Evolutionary conservation across 352 stramenopile species (phyloP).

Genomic region (Blastocystis sp.): DNA sequence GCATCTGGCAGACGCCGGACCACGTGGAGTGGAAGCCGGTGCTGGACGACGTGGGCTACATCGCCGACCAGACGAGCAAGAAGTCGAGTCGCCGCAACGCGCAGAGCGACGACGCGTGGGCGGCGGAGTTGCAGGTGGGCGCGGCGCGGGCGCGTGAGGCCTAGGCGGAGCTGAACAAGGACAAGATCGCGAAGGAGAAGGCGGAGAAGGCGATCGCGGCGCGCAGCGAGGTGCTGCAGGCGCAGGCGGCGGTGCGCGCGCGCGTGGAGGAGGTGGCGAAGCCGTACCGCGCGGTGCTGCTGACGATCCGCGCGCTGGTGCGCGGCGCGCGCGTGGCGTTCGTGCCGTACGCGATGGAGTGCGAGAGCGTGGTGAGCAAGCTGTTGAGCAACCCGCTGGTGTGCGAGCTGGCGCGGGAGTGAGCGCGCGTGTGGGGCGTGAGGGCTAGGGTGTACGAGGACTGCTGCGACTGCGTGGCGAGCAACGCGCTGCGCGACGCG

Average conservation of each 20-base stretch:
- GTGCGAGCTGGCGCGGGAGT: conserved; percentile 21
- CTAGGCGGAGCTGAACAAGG: conserved; percentile 58
- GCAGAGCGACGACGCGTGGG: conserved; percentile 56
- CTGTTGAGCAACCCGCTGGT: conserved; percentile 49
- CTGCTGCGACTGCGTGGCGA: not conserved
- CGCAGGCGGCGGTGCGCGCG: conserved; percentile 36
- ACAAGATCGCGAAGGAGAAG: conserved; percentile 65
- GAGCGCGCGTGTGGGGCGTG: not conserved
- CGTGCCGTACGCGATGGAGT: conserved; percentile 21
- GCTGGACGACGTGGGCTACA: conserved; percentile 39
- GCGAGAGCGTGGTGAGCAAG: not conserved
- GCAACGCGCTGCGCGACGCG: not conserved
- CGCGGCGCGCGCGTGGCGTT: not conserved
- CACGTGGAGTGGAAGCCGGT: conserved; percentile 58
- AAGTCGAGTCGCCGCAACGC: not conserved
- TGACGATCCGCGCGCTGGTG: conserved; percentile 2
- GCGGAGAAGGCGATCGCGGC: conserved; percentile 67
- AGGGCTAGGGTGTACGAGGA: conserved; percentile 17
- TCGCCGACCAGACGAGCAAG: conserved; percentile 6
- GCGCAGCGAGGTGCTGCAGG: conserved; percentile 14
- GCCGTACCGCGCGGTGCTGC: conserved; percentile 9
- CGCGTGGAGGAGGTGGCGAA: conserved; percentile 6
- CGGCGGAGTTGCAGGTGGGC: conserved; percentile 14
- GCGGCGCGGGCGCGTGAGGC: not conserved
- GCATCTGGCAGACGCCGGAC: conserved; percentile 49